Percentiles rank a stretch among this genome's conserved stretches.
Evolutionary conservation across 2,329 filamentous ascomycete genomes (phyloP).

Genomic region (Emergomyces pasteurianus): DNA sequence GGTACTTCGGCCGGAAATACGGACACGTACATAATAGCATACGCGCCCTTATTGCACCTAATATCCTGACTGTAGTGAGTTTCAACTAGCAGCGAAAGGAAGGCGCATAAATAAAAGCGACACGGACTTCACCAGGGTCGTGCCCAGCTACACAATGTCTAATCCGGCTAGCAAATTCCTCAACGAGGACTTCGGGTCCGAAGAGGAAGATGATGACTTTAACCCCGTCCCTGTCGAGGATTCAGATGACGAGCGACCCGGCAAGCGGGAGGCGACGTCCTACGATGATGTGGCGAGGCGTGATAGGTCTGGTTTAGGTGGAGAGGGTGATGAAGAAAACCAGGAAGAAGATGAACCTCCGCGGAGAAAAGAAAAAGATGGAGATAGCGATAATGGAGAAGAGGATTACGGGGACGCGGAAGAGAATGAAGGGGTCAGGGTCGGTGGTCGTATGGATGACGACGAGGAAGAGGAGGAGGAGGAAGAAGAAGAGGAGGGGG

Average conservation of each 20-base stretch:
- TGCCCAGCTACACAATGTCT: slow-evolving; percentile 19
- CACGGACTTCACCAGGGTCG: not conserved
- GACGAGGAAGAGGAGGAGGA: slow-evolving; percentile 51
- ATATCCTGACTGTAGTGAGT: not conserved
- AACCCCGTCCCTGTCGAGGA: slow-evolving; percentile 65
- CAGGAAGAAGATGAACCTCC: slow-evolving; percentile 34
- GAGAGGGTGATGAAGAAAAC: slow-evolving; percentile 25
- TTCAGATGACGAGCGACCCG: slow-evolving; percentile 53
- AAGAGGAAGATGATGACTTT: slow-evolving; percentile 73
- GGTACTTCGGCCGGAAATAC: not conserved
- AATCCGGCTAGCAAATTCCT: slow-evolving; percentile 28
- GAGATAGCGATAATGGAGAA: slow-evolving; percentile 31
- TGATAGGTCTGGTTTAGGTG: slow-evolving; percentile 12
- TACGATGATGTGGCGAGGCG: slow-evolving; percentile 27
- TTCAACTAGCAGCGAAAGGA: not conserved
- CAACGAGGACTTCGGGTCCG: slow-evolving; percentile 42
- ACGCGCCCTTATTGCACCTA: too few species aligned
- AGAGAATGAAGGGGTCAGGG: slow-evolving; percentile 34
- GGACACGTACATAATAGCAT: not conserved
- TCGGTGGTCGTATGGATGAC: slow-evolving; percentile 38
- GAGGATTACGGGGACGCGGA: slow-evolving; percentile 19
- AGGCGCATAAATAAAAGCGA: not conserved
- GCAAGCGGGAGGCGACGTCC: not conserved
- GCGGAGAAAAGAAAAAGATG: slow-evolving; percentile 32
- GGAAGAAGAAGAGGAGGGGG: slow-evolving; percentile 41